Conservation (phyloP, 2,329 filamentous ascomycete species). For the Drechslerella stenobrocha region DNA sequence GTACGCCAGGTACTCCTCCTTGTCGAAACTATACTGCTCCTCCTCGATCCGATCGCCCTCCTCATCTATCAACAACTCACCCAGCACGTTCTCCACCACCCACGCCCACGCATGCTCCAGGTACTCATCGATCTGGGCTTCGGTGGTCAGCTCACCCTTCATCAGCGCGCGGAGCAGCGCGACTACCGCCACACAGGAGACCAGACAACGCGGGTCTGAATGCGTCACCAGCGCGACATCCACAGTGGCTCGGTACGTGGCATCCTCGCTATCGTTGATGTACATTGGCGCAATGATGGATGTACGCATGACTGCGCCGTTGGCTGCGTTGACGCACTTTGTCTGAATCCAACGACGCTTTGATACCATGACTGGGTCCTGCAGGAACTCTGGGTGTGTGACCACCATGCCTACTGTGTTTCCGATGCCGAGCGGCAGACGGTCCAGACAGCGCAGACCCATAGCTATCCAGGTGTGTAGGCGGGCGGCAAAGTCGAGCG, state of each 20-base stretch:
- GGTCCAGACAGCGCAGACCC: slow-evolving; percentile 59
- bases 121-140: slow-evolving; percentile 57
- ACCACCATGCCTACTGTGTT: slow-evolving; percentile 59
- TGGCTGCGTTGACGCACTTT: slow-evolving; percentile 58
- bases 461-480: slow-evolving; percentile 59
- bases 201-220: slow-evolving; percentile 61
- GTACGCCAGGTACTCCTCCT: slow-evolving; percentile 58
- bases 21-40: slow-evolving; percentile 54
- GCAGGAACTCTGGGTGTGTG: slow-evolving; percentile 55
- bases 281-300: slow-evolving; percentile 61
- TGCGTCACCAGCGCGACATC: slow-evolving; percentile 59
- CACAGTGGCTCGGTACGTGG: slow-evolving; percentile 58
- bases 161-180: slow-evolving; percentile 59
- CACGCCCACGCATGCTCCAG: slow-evolving; percentile 57
- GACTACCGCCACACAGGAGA: slow-evolving; percentile 60
- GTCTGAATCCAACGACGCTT: slow-evolving; percentile 57
- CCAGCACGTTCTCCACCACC: slow-evolving; percentile 56
- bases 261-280: slow-evolving; percentile 56
- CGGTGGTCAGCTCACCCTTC: slow-evolving; percentile 57
- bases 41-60: slow-evolving; percentile 48
- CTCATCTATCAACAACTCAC: slow-evolving; percentile 55
- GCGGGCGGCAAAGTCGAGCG: slow-evolving; percentile 58
- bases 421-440: slow-evolving; percentile 60
- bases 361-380: slow-evolving; percentile 57
- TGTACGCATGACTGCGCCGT: slow-evolving; percentile 62